These are phyloP conservation scores for Graphiopsis chlorocephala DNA, from an alignment of 2,329 filamentous ascomycete species.

Conservation along the genomic window DNA sequence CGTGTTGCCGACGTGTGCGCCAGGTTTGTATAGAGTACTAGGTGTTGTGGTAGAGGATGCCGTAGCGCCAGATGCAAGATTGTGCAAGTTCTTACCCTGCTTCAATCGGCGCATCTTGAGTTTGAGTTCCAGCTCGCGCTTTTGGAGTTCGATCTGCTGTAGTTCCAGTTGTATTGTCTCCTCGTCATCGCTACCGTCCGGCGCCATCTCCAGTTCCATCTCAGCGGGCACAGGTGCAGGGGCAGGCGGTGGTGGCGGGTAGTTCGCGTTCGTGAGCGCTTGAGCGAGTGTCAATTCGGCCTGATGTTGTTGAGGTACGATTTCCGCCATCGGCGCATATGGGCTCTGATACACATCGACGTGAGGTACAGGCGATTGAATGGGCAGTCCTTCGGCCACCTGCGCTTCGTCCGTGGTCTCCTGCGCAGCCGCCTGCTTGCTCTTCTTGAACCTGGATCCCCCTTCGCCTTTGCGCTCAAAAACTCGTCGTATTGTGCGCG, in stretches of 20 bases:
- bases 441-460: conserved; percentile 13
- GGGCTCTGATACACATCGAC: conserved; percentile 32
- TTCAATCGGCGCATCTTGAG: conserved; percentile 35
- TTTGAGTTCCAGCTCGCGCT: conserved; percentile 38
- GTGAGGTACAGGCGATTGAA: background rate
- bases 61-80: conserved; percentile 18
- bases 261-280: conserved; percentile 25
- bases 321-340: conserved; percentile 33
- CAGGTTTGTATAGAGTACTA: conserved; percentile 22
- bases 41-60: conserved; percentile 24
- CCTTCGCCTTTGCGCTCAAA: conserved; percentile 36
- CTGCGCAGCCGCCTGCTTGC: background rate
- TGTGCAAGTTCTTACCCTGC: conserved; percentile 25
- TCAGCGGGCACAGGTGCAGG: conserved; percentile 21
- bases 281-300: conserved; percentile 33
- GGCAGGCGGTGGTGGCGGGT: conserved; percentile 13
- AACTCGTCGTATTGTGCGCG: conserved; percentile 37
- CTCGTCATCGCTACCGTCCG: conserved; percentile 32
- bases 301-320: conserved; percentile 16
- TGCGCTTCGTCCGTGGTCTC: background rate
- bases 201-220: conserved; percentile 13
- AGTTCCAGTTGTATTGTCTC: conserved; percentile 37
- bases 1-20: conserved; percentile 7
- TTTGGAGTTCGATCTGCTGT: conserved; percentile 36
- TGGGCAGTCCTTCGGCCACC: background rate